Evolutionary conservation across 1,284 basidiomycete genomes (phyloP).

Genomic region (Irpex lacteus): DNA sequence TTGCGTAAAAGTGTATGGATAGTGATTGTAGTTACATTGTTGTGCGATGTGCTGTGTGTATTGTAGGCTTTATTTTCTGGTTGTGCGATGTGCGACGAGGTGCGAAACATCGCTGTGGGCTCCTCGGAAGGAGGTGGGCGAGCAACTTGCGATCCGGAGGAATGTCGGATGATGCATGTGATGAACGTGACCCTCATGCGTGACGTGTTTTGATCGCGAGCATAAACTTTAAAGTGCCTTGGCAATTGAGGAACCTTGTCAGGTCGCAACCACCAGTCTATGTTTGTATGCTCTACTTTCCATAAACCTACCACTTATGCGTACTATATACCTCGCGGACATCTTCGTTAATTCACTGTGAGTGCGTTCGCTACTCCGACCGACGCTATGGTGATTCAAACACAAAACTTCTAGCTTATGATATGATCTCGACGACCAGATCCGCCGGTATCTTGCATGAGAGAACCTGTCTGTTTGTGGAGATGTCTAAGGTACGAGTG

Average conservation of each 20-base stretch:
- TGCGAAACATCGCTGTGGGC: background rate
- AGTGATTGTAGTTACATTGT: background rate
- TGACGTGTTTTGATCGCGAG: background rate
- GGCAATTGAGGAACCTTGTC: background rate
- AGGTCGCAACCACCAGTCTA: background rate
- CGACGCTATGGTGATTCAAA: background rate
- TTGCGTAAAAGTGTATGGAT: slow-evolving; percentile 20
- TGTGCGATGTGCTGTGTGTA: slow-evolving; percentile 6
- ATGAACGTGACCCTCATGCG: no score
- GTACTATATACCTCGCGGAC: background rate
- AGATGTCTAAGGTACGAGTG: no score
- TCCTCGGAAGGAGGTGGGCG: background rate
- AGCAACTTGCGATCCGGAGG: background rate
- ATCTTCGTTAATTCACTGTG: background rate
- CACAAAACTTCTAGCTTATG: background rate
- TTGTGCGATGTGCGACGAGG: background rate
- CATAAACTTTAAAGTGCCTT: background rate
- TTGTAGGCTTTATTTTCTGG: background rate
- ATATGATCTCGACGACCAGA: background rate
- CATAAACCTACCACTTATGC: background rate
- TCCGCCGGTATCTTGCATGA: no score
- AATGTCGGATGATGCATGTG: background rate
- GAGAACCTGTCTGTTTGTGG: no score
- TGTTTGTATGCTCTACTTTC: background rate
- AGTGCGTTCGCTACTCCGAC: background rate